Conservation (phyloP, 2,329 filamentous ascomycete species). For the Fusarium tricinctum region DNA sequence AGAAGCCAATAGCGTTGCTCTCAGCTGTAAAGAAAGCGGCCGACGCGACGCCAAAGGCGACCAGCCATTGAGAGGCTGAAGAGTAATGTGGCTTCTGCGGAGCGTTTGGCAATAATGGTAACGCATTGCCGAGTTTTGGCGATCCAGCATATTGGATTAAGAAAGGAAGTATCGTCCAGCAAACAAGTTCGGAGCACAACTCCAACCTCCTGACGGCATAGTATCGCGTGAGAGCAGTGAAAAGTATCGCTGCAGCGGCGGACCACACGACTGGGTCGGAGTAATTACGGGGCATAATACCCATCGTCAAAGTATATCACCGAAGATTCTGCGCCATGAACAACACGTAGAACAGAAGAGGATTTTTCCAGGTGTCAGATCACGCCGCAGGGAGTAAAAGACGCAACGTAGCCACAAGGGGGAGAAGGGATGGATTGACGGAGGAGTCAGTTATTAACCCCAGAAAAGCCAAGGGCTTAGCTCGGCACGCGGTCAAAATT, state of each 20-base stretch:
- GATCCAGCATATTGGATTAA: constrained; percentile 31
- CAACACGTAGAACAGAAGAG: too few species aligned
- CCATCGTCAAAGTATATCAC: not conserved
- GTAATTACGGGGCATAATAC: not conserved
- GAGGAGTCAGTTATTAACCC: not conserved
- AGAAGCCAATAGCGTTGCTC: constrained; percentile 5
- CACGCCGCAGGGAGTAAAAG: not conserved
- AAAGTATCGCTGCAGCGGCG: constrained; percentile 46
- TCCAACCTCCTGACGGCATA: constrained; percentile 45
- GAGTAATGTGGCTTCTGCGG: not conserved
- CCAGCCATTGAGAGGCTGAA: constrained; percentile 20
- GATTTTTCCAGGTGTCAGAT: not conserved
- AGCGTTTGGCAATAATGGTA: not conserved
- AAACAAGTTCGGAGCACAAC: constrained; percentile 53
- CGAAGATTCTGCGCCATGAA: not conserved
- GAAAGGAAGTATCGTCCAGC: constrained; percentile 51
- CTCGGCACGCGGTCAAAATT: constrained; percentile 17
- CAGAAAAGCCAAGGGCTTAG: constrained; percentile 22
- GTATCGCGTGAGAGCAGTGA: constrained; percentile 42
- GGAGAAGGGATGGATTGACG: not conserved
- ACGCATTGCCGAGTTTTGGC: too few species aligned
- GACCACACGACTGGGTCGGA: constrained; percentile 12
- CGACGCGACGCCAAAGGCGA: constrained; percentile 13
- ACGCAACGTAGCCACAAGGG: constrained; percentile 1
- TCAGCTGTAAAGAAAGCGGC: constrained; percentile 40